phyloP scores from a whole-genome alignment of 1,284 basidiomycete genomes.

The Coniferiporia sulphurascens region DNA sequence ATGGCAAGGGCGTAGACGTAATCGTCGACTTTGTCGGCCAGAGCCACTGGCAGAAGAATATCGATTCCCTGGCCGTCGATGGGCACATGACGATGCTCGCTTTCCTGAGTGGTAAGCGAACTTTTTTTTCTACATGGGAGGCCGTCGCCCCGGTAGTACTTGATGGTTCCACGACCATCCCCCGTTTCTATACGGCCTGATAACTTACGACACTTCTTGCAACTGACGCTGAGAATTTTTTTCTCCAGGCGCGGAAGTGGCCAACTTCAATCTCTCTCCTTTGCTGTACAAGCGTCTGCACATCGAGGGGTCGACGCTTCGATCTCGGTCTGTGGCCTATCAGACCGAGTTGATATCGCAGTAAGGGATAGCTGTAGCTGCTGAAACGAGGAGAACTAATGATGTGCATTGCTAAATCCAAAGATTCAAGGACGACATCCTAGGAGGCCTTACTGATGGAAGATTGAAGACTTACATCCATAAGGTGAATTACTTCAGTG shows the following conservation, averaged over 20 bases:
- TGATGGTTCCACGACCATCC: not conserved
- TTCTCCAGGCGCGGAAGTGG: slow-evolving; percentile 55
- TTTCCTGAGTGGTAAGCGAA: slow-evolving; percentile 59
- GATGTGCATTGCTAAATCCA: slow-evolving; percentile 28
- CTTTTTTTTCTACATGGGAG: not conserved
- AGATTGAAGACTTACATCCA: slow-evolving; percentile 73
- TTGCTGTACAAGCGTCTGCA: slow-evolving; percentile 84
- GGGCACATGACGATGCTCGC: slow-evolving; percentile 74
- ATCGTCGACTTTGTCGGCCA: slow-evolving; percentile 88
- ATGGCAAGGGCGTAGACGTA: slow-evolving; percentile 69
- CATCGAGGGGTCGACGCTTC: slow-evolving; percentile 86
- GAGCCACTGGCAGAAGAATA: slow-evolving; percentile 81
- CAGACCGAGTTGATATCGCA: slow-evolving; percentile 73
- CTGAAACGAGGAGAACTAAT: not conserved
- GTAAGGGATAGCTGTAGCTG: slow-evolving; percentile 34
- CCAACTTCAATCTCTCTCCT: slow-evolving; percentile 59
- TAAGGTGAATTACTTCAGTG: slow-evolving; percentile 43
- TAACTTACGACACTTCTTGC: not conserved
- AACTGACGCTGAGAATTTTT: not conserved
- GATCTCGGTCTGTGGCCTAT: slow-evolving; percentile 75
- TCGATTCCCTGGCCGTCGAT: slow-evolving; percentile 71
- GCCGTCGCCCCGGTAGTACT: not conserved
- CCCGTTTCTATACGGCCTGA: not conserved
- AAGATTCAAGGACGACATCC: slow-evolving; percentile 41
- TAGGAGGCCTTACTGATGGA: slow-evolving; percentile 62